Percentiles rank a stretch among this genome's conserved stretches.
Evolutionary conservation across 345 rosid species (phyloP).

Genomic region (Pugionium cornutum): DNA sequence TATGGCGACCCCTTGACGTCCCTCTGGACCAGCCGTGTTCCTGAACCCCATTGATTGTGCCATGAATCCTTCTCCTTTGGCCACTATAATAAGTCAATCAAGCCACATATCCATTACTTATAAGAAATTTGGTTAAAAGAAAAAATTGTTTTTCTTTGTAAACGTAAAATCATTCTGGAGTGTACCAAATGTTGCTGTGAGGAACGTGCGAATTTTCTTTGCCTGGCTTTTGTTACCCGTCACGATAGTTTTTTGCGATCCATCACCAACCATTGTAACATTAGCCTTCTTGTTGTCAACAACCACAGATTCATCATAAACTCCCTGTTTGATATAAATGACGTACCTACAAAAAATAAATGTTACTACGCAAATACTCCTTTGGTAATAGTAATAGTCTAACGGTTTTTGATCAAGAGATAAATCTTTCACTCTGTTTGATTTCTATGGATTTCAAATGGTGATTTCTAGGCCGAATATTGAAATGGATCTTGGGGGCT

Average conservation of each 20-base stretch:
- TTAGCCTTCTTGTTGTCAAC: constrained; percentile 60
- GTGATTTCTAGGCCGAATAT: neutral
- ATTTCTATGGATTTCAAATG: no score
- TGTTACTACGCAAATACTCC: neutral
- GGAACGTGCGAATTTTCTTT: constrained; percentile 61
- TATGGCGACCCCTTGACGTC: constrained; percentile 74
- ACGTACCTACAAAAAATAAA: constrained; percentile 49
- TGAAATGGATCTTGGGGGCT: neutral
- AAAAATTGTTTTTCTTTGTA: neutral
- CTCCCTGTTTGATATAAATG: constrained; percentile 70
- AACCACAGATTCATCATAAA: constrained; percentile 63
- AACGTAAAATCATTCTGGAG: neutral
- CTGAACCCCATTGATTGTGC: constrained; percentile 77
- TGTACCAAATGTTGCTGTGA: constrained; percentile 72
- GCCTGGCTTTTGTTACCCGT: constrained; percentile 62
- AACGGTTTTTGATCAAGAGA: neutral
- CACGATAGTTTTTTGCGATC: constrained; percentile 69
- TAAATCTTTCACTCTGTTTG: no score
- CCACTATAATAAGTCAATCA: constrained; percentile 46
- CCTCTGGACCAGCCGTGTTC: constrained; percentile 80
- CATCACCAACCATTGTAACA: constrained; percentile 74
- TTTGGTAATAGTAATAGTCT: neutral
- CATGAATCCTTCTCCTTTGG: constrained; percentile 65
- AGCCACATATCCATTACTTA: no score
- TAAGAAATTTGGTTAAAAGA: no score